Conservation (phyloP, 139 green algal genomes). For the Closterium sp. region DNA sequence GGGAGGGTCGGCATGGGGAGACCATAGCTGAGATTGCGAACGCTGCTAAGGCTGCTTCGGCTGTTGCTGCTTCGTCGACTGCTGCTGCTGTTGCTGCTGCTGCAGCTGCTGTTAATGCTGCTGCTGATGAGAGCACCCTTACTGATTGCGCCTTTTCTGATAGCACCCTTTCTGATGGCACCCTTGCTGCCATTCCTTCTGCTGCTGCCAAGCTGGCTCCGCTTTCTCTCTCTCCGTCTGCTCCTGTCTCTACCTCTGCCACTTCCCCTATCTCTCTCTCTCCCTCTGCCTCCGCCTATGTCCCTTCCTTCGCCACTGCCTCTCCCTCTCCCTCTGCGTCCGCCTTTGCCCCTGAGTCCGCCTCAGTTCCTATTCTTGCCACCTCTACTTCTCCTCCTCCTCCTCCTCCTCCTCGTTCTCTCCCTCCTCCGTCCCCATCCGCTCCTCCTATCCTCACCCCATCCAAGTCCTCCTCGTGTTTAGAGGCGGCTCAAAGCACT, state of each 20-base stretch:
- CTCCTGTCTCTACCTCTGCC: neutral
- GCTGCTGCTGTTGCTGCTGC: neutral
- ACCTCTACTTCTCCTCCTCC: too few species aligned
- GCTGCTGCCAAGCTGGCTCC: too few species aligned
- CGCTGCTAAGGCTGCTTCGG: neutral
- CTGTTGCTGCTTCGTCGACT: neutral
- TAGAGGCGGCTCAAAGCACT: too few species aligned
- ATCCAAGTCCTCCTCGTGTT: too few species aligned
- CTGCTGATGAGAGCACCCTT: neutral
- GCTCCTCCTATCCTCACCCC: too few species aligned
- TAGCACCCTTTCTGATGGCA: neutral
- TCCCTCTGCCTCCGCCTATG: neutral
- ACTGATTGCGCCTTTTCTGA: neutral
- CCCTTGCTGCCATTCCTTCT: too few species aligned
- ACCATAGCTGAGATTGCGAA: neutral
- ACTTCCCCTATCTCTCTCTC: neutral
- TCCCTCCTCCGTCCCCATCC: too few species aligned
- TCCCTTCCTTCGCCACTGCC: neutral
- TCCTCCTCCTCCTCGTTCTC: too few species aligned
- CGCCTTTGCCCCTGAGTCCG: neutral
- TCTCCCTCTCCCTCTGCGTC: neutral
- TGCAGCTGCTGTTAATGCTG: neutral
- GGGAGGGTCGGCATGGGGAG: neutral
- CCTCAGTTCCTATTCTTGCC: too few species aligned
- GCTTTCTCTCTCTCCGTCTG: neutral